Percentiles rank a stretch among this genome's conserved stretches.
phyloP scores from a whole-genome alignment of 352 stramenopile genomes.

The Globisporangium paddicum region DNA sequence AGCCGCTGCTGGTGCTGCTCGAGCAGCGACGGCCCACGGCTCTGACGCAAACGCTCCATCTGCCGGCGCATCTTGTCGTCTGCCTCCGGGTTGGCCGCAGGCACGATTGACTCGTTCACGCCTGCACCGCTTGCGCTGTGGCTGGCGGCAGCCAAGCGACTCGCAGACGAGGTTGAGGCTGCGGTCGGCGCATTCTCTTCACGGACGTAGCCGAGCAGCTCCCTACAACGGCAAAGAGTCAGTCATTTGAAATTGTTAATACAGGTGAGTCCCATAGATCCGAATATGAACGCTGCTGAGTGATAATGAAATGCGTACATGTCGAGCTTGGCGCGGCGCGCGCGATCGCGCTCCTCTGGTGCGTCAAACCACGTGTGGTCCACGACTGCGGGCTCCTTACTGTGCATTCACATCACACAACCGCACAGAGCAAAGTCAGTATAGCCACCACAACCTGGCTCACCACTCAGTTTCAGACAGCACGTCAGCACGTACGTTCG shows the following conservation, averaged over 20 bases:
- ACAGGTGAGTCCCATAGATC: not conserved
- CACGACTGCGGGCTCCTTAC: slow-evolving; percentile 66
- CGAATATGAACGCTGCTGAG: not conserved
- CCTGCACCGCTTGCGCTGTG: not conserved
- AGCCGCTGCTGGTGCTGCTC: slow-evolving; percentile 75
- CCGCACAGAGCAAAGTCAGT: not conserved
- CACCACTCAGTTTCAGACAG: not conserved
- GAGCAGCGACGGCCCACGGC: slow-evolving; percentile 63
- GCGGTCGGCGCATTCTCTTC: slow-evolving; percentile 53
- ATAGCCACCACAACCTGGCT: not conserved
- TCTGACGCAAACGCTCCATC: slow-evolving; percentile 56
- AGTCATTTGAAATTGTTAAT: not conserved
- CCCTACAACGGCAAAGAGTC: slow-evolving; percentile 24
- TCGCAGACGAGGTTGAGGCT: slow-evolving; percentile 13
- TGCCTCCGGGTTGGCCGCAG: slow-evolving; percentile 53
- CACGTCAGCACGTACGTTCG: slow-evolving; percentile 26
- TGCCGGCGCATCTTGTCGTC: slow-evolving; percentile 66
- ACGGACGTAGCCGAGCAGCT: slow-evolving; percentile 77
- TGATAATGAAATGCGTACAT: slow-evolving; percentile 33
- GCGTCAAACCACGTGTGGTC: slow-evolving; percentile 82
- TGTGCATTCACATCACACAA: slow-evolving; percentile 23
- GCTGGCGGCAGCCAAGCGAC: slow-evolving; percentile 3
- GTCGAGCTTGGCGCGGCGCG: slow-evolving; percentile 75
- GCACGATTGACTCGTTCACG: slow-evolving; percentile 69
- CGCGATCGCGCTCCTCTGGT: slow-evolving; percentile 76